Base-by-base conservation (phyloP, 495 filamentous ascomycete species). In the Lichina pygmaea region DNA sequence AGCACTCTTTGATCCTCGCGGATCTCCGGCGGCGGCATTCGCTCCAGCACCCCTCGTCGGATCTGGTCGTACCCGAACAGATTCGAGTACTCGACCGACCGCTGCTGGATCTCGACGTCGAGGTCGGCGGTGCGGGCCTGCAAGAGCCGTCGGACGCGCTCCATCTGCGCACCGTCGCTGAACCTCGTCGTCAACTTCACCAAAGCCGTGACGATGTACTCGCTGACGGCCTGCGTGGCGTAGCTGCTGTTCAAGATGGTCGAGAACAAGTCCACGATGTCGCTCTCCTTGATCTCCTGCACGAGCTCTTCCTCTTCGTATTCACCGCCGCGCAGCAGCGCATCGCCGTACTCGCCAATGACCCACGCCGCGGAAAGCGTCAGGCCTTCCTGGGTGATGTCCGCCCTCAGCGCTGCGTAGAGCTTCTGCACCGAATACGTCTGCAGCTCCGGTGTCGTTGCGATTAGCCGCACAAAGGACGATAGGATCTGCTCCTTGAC, bases 401-500 rank as follows among this genome's bases (percentile, higher is more conserved):
- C 89, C 36, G 86, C 84, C 63, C 86, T 93, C 47, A 97, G 60
- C 37, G 76, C 74, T 6, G 78, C 62, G 59, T 93, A 97, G 9
- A 97, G 66, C 60, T 95, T 95, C 56, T 93, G 89, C 5, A 81
- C 86, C 10, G 83, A 86, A 58, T 97, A 97, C 2, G 83, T 93
- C 57, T 97, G 89, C 44, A 95, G 60, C 47, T 95, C 91, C 0
- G 86, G 77, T 0, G 84, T 89, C 2, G 86, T 95, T 4, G 89
- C 89, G 48, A 95, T 86, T 8, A 97, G 72, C 37, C 89, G 80
- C 46, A 97, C 77, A 55, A 97, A 97, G 7, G 86, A 94, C 0
- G 91, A 92, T 38, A 97, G 62, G 46, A 97, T 95, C 51, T 89
- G 89, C 57, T 97, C 89, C 62, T 93, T 93, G 48, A 95, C 86